Percentiles rank a stretch among this genome's conserved stretches.
Conservation (phyloP, 441 rosid genomes). For the Theobroma grandiflorum region DNA sequence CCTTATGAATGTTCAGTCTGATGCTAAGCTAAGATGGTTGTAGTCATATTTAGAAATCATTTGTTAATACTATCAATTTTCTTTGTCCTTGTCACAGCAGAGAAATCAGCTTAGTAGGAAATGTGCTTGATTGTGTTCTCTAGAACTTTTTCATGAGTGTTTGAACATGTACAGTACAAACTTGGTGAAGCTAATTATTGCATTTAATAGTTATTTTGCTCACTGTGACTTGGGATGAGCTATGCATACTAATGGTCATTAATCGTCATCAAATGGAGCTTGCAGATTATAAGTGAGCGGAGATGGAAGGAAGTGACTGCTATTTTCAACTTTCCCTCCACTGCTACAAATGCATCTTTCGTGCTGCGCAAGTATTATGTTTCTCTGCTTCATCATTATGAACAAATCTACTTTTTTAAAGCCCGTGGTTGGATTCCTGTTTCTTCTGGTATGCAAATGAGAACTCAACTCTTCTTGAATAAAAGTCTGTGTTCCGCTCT, state of each 20-base stretch:
- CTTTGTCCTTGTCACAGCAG: neutral
- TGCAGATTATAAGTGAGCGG: slow-evolving; percentile 81
- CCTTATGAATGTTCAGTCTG: neutral
- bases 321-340: slow-evolving; percentile 91
- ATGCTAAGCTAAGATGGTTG: neutral
- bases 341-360: slow-evolving; percentile 96
- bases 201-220: neutral
- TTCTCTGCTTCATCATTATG: slow-evolving; percentile 81
- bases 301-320: slow-evolving; percentile 98
- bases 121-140: neutral
- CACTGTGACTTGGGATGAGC: neutral
- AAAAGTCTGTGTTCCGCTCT: neutral
- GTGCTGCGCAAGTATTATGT: slow-evolving; percentile 91
- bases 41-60: neutral
- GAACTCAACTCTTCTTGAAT: slow-evolving; percentile 2
- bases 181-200: neutral
- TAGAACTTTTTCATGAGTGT: neutral
- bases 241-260: neutral
- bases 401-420: slow-evolving; percentile 78
- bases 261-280: slow-evolving; percentile 28
- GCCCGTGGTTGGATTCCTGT: slow-evolving; percentile 54
- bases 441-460: slow-evolving; percentile 53
- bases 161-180: neutral
- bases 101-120: neutral
- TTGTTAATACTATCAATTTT: neutral